Base-by-base conservation (phyloP, 768 basidiomycete genomes). In the Podaxis carcinomalis region DNA sequence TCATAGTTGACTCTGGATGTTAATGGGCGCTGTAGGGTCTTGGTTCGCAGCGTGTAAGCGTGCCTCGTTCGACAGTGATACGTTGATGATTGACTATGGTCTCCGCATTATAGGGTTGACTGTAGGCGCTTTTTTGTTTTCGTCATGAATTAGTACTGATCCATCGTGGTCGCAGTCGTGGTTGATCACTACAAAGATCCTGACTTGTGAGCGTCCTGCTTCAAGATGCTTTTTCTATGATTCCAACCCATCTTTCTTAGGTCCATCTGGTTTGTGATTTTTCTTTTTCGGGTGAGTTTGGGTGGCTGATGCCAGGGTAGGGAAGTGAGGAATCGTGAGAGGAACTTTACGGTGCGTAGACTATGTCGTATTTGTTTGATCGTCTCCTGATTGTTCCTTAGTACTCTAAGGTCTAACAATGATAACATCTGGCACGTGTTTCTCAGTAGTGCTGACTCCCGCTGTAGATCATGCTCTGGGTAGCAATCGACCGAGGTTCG, bases 381-480 rank as follows among this genome's bases (percentile, higher is more conserved):
- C 13, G 9, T 42, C 13, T 27, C 57, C 62, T 62, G 53, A 36
- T 37, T 55, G 21, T 32, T 13, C 9, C 14, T 6, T 63, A 89
- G 85, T 94, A 93, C 69, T 93, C 90, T 59, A 93, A 93, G 83
- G 88, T 86, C 63, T 67, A 21, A 23, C 23, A 21, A 11, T 9
- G 47, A 14, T 11, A 27, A 16, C 11, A 23, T 5, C 13, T 23
- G 4, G 23, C 25, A 5, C 23, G 7, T 23, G 21, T 0, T 23
- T n/a, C 25, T 79, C 65, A 5, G 19, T 27, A 19, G 4, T 13
- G 21, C 23, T 21, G 4, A 27, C 23, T 21, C 23, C 51, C 47
- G 5, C 11, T 51, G 28, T 72, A 92, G 87, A 80, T 95, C 49
- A 96, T 96, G 93, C 81, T 95, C 68, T 95, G 93, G 95, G 95